Evolutionary conservation across 106 monocot species (phyloP).

Genomic region (Acanthochlamys bracteata): DNA sequence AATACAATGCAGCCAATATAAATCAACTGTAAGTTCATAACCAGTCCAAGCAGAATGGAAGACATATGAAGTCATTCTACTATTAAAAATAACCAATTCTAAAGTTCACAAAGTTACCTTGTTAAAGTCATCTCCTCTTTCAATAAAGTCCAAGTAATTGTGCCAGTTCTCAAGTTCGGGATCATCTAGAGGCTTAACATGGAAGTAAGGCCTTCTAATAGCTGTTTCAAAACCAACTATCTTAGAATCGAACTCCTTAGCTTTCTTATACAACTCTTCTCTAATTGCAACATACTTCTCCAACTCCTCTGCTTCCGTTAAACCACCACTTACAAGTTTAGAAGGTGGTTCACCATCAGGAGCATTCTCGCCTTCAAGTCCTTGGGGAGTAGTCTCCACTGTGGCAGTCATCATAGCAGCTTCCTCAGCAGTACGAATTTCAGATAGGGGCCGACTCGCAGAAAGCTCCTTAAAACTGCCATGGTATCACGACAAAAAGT

Average conservation of each 20-base stretch:
- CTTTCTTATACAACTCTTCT: conserved; percentile 98
- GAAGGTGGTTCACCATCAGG: conserved; percentile 54
- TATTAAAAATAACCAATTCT: not conserved
- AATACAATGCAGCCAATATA: conserved; percentile 67
- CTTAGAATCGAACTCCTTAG: conserved; percentile 95
- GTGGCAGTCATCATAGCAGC: conserved; percentile 27
- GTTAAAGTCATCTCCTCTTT: conserved; percentile 89
- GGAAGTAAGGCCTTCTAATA: conserved; percentile 97
- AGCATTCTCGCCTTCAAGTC: conserved; percentile 44
- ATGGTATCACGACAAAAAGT: not conserved
- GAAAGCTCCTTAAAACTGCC: conserved; percentile 81
- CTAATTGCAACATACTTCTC: conserved; percentile 88
- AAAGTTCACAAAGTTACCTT: conserved; percentile 48
- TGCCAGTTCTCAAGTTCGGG: conserved; percentile 99
- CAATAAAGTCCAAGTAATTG: conserved; percentile 86
- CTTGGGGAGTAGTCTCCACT: conserved; percentile 24
- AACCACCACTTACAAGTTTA: conserved; percentile 55
- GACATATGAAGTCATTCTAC: conserved; percentile 18
- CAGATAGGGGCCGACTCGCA: conserved; percentile 57
- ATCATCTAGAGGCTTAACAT: conserved; percentile 92
- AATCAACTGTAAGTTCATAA: conserved; percentile 60
- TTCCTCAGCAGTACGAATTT: conserved; percentile 71
- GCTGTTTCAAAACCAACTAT: conserved; percentile 96
- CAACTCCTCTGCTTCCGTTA: conserved; percentile 73
- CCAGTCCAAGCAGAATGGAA: conserved; percentile 32